Conservation (phyloP, 352 stramenopile species). For the Saprolegnia parasitica region DNA sequence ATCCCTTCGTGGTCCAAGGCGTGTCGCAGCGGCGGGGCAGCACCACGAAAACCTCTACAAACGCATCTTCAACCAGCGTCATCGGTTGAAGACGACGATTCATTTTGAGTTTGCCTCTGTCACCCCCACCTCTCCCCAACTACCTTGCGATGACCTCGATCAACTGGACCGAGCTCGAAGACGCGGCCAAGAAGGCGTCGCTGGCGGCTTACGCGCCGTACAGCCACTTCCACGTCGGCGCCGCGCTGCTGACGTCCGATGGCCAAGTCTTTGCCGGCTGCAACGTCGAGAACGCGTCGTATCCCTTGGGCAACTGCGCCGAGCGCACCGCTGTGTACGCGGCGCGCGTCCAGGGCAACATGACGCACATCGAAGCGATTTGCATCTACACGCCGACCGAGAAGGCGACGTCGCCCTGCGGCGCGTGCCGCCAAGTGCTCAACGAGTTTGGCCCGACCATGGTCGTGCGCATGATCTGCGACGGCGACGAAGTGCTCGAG, state of each 20-base stretch:
- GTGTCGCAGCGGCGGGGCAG: too few species aligned
- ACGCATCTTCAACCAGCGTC: too few species aligned
- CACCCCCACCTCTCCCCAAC: not conserved
- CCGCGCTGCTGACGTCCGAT: constrained; percentile 4
- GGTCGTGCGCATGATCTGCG: constrained; percentile 14
- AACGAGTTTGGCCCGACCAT: constrained; percentile 13
- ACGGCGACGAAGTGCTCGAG: constrained; percentile 9
- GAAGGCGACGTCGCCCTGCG: constrained; percentile 10
- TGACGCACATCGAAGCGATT: constrained; percentile 13
- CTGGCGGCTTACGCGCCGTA: not conserved
- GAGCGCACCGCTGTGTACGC: constrained; percentile 3
- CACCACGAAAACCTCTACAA: too few species aligned
- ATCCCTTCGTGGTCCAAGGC: too few species aligned
- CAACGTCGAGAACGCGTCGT: constrained; percentile 10
- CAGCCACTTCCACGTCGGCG: constrained; percentile 7
- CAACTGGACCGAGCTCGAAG: constrained; percentile 9
- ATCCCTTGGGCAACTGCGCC: constrained; percentile 8
- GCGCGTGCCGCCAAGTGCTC: constrained; percentile 12
- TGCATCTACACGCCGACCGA: constrained; percentile 17
- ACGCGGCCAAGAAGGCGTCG: not conserved
- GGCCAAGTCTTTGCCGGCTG: constrained; percentile 7
- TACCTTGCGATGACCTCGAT: not conserved
- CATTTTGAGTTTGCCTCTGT: not conserved
- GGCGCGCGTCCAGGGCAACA: constrained; percentile 3
- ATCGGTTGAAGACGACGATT: too few species aligned